A percentile compares a stretch with the other conserved stretches of the same genome.
phyloP scores from a whole-genome alignment of 176 grass and related monocot species.

The Triticum monococcum region DNA sequence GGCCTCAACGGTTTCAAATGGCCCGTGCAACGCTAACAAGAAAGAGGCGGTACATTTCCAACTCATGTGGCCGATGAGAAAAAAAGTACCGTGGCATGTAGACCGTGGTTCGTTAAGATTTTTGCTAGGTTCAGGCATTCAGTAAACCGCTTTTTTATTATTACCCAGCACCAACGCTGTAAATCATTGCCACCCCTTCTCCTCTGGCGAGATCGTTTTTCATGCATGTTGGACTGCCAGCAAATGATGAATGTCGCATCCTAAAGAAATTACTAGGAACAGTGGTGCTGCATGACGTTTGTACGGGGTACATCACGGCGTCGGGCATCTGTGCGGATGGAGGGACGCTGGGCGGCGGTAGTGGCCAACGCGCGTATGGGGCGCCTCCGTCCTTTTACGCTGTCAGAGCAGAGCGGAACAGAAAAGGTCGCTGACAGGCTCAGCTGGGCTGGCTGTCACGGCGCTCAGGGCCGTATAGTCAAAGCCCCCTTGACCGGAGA shows the following conservation, averaged over 20 bases:
- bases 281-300: too few species aligned
- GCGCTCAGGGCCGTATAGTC: background rate
- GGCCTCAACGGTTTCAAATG: too few species aligned
- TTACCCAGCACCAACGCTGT: too few species aligned
- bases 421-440: background rate
- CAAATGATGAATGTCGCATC: too few species aligned
- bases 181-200: too few species aligned
- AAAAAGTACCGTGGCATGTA: background rate
- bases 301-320: background rate
- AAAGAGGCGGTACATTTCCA: too few species aligned
- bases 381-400: background rate
- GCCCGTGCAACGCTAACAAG: too few species aligned
- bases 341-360: background rate
- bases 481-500: constrained; percentile 8
- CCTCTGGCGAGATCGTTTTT: too few species aligned
- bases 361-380: background rate
- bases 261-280: too few species aligned
- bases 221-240: too few species aligned
- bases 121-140: background rate
- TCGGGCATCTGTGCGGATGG: background rate
- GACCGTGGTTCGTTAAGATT: background rate
- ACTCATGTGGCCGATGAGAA: too few species aligned
- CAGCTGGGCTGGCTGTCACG: background rate
- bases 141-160: too few species aligned
- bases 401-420: background rate